Percentiles rank a stretch among this genome's conserved stretches.
These are phyloP conservation scores for maize (Zea mays) DNA, from an alignment of 176 grass and related monocot species.

Conservation along the genomic window DNA sequence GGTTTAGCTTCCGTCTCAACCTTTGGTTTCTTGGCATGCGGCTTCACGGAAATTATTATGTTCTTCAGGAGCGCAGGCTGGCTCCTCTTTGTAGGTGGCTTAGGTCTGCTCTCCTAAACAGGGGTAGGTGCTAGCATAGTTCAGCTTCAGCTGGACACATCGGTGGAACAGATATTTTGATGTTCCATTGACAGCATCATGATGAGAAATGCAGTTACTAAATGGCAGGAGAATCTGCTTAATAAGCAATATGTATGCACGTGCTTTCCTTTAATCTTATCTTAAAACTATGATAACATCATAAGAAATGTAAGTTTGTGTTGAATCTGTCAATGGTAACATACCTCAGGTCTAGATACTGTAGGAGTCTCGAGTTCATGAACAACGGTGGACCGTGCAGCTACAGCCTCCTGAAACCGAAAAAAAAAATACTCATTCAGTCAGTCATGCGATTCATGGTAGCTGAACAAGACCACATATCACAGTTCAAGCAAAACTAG, in stretches of 20 bases:
- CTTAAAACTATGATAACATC: slow-evolving; percentile 13
- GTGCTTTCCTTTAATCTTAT: background rate
- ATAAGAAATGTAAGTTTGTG: background rate
- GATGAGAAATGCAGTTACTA: background rate
- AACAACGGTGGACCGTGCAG: slow-evolving; percentile 62
- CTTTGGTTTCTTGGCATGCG: slow-evolving; percentile 85
- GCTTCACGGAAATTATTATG: slow-evolving; percentile 82
- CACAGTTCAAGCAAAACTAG: no score
- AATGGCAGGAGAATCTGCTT: background rate
- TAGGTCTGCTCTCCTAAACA: slow-evolving; percentile 48
- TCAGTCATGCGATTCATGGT: background rate
- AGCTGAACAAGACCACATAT: slow-evolving; percentile 1
- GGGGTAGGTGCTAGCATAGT: background rate
- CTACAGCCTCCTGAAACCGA: slow-evolving; percentile 83
- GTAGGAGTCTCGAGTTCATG: slow-evolving; percentile 65
- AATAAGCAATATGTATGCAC: background rate
- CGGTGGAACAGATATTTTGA: slow-evolving; percentile 10
- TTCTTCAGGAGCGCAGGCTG: slow-evolving; percentile 56
- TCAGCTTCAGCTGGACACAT: background rate
- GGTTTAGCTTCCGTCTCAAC: slow-evolving; percentile 31
- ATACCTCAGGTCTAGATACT: slow-evolving; percentile 52
- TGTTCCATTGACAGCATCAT: slow-evolving; percentile 20
- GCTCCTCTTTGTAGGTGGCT: slow-evolving; percentile 57
- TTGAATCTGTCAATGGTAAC: slow-evolving; percentile 23
- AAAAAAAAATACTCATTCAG: slow-evolving; percentile 28